These are phyloP conservation scores for Suhomyces pyralidae DNA, from an alignment of 805 yeast species.

Conservation along the genomic window DNA sequence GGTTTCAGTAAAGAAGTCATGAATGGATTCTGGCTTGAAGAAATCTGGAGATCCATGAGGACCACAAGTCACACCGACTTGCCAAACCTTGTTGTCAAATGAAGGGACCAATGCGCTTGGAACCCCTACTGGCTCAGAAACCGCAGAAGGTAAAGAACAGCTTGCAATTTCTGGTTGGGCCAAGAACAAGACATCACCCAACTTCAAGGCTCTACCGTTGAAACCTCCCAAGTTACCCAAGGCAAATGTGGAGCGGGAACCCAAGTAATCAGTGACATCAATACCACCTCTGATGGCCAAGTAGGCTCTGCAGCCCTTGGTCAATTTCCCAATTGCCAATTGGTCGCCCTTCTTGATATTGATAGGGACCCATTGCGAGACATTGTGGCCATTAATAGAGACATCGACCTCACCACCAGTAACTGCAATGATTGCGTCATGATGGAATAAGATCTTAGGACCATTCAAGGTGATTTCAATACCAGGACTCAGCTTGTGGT, in stretches of 20 bases:
- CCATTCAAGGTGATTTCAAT: slow-evolving; percentile 86
- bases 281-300: slow-evolving; percentile 89
- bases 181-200: slow-evolving; percentile 87
- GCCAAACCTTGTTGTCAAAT: slow-evolving; percentile 59
- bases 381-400: slow-evolving; percentile 56
- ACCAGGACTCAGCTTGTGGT: slow-evolving; percentile 77
- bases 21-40: slow-evolving; percentile 71
- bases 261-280: slow-evolving; percentile 90
- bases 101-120: slow-evolving; percentile 58
- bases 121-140: slow-evolving; percentile 56
- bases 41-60: slow-evolving; percentile 98
- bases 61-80: slow-evolving; percentile 91
- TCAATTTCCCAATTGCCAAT: slow-evolving; percentile 75
- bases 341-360: slow-evolving; percentile 70
- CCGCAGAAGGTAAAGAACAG: slow-evolving; percentile 71
- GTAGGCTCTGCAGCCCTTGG: slow-evolving; percentile 84
- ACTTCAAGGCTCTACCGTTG: slow-evolving; percentile 87
- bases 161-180: slow-evolving; percentile 72
- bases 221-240: slow-evolving; percentile 90
- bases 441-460: slow-evolving; percentile 82
- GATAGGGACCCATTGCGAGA: slow-evolving; percentile 71
- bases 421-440: slow-evolving; percentile 70
- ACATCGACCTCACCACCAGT: slow-evolving; percentile 83
- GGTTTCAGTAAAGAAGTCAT: slow-evolving; percentile 66
- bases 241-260: slow-evolving; percentile 96